Evolutionary conservation across 768 basidiomycete species (phyloP), one percentile per base, ranked within the genome.

Genomic region (Lactifluus hygrophoroides): DNA sequence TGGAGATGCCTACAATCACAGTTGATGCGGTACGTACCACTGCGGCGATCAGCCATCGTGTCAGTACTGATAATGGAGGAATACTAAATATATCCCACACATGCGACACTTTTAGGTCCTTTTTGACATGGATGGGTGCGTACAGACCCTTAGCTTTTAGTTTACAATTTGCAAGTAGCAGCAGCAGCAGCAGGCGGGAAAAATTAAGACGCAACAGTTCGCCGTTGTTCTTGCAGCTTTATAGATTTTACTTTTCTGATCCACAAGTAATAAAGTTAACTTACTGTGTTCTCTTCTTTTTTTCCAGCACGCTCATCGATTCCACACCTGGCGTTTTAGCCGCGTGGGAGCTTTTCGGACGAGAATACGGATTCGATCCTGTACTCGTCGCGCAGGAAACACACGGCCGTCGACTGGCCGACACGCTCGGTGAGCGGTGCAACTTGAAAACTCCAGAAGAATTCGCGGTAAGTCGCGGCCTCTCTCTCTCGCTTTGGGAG

Each of bases 261-360:
- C n/a, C n/a, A n/a, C n/a, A n/a, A n/a, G n/a, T n/a, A n/a, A n/a
- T n/a, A n/a, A n/a, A n/a, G n/a, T n/a, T n/a, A n/a, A n/a, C n/a
- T n/a, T n/a, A n/a, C n/a, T n/a, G n/a, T n/a, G n/a, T n/a, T n/a
- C n/a, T n/a, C 38, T 52, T 5, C 32, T 19, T 42, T 23, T 40
- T 16, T 56, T 48, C 13, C 66, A 88, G 86, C 42, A 89, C 86
- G 6, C 77, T 86, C 58, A 80, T 87, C 66, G 89, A 92, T 71
- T 90, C 89, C 2, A 92, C 90, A 5, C 88, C 88, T 1, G 91
- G 90, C 4, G 86, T 92, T n/a, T 63, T 82, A 51, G 78, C 78
- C 58, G 86, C 88, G 8, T 94, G 91, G 91, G 74, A 80, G 50
- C 80, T 73, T 45, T 93, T 90, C 67, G 76, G 78, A 40, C 74